Percentiles rank a stretch among this genome's conserved stretches.
Evolutionary conservation across 345 rosid genomes (phyloP).

Genomic region (Nephelium lappaceum): DNA sequence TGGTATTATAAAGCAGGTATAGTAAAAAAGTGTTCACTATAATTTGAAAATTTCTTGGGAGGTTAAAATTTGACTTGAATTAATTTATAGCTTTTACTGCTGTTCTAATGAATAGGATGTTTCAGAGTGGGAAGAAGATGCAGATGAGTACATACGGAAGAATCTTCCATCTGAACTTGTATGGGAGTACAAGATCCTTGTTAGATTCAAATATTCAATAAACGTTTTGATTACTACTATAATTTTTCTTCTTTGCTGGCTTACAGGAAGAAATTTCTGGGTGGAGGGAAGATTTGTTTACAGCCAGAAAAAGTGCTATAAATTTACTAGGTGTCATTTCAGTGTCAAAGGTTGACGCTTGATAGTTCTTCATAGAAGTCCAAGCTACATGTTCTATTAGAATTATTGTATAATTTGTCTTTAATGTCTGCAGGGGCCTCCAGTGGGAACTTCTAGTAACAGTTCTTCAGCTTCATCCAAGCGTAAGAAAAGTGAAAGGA

Average conservation of each 20-base stretch:
- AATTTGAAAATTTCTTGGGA: slow-evolving; percentile 12
- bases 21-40: no score
- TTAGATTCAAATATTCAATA: slow-evolving; percentile 5
- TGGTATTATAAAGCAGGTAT: no score
- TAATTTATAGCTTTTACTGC: slow-evolving; percentile 16
- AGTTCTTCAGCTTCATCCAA: slow-evolving; percentile 55
- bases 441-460: slow-evolving; percentile 45
- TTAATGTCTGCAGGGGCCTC: slow-evolving; percentile 64
- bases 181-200: slow-evolving; percentile 28
- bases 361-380: slow-evolving; percentile 17
- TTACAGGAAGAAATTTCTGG: slow-evolving; percentile 82
- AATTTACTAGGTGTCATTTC: slow-evolving; percentile 85
- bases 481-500: slow-evolving; percentile 81
- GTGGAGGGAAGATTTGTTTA: slow-evolving; percentile 89
- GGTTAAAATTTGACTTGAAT: slow-evolving; percentile 15
- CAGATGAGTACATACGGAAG: slow-evolving; percentile 82
- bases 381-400: slow-evolving; percentile 15
- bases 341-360: slow-evolving; percentile 62
- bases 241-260: slow-evolving; percentile 15
- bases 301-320: slow-evolving; percentile 86
- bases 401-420: slow-evolving; percentile 18
- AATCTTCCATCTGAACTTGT: slow-evolving; percentile 89
- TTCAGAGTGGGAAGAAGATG: slow-evolving; percentile 88
- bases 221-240: slow-evolving; percentile 11
- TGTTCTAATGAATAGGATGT: slow-evolving; percentile 55